Percentiles rank a stretch among this genome's conserved stretches.
Conservation (phyloP, 768 basidiomycete genomes). For the Calocybe cyanea region DNA sequence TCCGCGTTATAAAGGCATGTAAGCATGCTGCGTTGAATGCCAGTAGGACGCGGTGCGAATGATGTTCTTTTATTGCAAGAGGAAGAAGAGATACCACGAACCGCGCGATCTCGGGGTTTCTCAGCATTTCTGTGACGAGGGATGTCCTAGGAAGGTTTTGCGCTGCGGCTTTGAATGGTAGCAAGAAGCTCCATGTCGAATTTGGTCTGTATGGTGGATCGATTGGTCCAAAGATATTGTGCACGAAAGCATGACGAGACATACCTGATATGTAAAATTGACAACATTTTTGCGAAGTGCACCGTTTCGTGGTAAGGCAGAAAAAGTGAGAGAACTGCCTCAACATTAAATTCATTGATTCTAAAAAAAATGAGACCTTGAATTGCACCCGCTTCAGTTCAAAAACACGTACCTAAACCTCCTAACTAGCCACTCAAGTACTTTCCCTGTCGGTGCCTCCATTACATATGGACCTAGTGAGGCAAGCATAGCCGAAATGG, state of each 20-base stretch:
- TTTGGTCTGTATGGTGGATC: constrained; percentile 39
- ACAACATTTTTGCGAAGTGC: constrained; percentile 90
- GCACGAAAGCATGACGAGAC: constrained; percentile 18
- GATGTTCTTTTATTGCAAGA: constrained; percentile 43
- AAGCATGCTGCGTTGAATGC: constrained; percentile 80
- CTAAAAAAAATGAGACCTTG: constrained; percentile 35
- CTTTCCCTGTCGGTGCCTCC: constrained; percentile 75
- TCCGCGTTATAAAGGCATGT: constrained; percentile 71
- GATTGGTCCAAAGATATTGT: neutral
- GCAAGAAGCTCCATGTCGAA: constrained; percentile 64
- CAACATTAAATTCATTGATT: constrained; percentile 90
- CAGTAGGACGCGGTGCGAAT: constrained; percentile 65
- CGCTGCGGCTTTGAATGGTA: constrained; percentile 73
- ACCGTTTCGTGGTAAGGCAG: constrained; percentile 94
- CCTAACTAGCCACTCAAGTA: constrained; percentile 92
- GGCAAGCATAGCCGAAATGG: constrained; percentile 59
- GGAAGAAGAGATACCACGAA: constrained; percentile 69
- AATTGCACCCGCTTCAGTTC: constrained; percentile 4
- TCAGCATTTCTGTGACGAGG: constrained; percentile 75
- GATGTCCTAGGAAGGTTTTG: constrained; percentile 69
- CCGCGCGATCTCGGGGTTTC: constrained; percentile 66
- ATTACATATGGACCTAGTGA: constrained; percentile 79
- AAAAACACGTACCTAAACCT: constrained; percentile 70
- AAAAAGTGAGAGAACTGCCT: constrained; percentile 73
- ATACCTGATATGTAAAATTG: constrained; percentile 76